Evolutionary conservation across 202 grass and related monocot genomes (phyloP), one percentile per base, ranked within the genome.

Genomic region (Brachypodium distachyon): DNA sequence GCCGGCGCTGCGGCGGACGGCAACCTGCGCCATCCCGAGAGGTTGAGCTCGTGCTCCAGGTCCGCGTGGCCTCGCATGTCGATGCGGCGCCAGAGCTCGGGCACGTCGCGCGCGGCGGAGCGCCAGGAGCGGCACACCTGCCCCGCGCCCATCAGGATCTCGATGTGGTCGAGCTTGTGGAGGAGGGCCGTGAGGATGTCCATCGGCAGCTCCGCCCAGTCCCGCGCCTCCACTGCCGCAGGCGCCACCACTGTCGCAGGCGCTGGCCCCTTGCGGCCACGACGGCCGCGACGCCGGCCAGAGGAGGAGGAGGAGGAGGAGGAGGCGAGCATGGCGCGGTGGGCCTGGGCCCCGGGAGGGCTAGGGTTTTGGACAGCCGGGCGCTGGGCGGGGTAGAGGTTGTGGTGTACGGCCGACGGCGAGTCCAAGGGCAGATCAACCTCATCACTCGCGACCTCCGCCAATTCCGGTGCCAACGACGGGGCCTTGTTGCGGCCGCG

Each of bases 111-210:
- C 11, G 70, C 59, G 46, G 72, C 49, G 19, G 14, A 5, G 47
- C 61, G n/a, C 80, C 80, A 82, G 33, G 48, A 52, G 14, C 59
- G 59, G 59, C 70, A 74, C 22, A 82, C 68, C 29, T 22, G 48
- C 8, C 29, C 34, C 22, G 80, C 6, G 0, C 55, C 56, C 69
- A 64, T 38, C 33, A 74, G 42, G 79, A 67, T 55, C 25, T 65
- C 68, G 33, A 57, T 4, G 31, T 51, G 44, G 33, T 54, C 80
- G 34, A 74, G 36, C 57, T 34, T 74, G 22, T 38, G 25, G 70
- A 82, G 27, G 44, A 82, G 4, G 33, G 48, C 9, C 17, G 17
- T 5, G 23, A 67, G 37, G 23, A n/a, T 57, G 23, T 74, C 70
- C 22, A 4, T 17, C 29, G 70, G 59, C 46, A 82, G 70, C 59